A percentile compares a stretch with the other conserved stretches of the same genome.
phyloP scores from a whole-genome alignment of 2,329 filamentous ascomycete genomes.

The Dactylellina sp. region DNA sequence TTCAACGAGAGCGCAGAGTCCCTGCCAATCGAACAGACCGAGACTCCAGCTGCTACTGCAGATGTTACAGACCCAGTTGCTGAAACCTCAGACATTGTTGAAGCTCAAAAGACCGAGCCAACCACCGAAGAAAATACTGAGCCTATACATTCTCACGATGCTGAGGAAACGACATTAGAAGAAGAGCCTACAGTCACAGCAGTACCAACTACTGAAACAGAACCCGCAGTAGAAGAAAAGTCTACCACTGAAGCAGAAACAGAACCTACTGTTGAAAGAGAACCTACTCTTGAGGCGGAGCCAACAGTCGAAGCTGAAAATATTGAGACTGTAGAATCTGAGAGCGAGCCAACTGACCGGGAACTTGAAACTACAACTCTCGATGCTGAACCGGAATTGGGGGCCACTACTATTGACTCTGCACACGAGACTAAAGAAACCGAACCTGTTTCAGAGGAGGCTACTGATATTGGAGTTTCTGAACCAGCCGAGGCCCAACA shows the following conservation, averaged over 20 bases:
- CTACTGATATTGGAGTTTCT: constrained; percentile 1
- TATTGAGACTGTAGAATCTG: neutral
- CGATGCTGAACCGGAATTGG: neutral
- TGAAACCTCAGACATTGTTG: neutral
- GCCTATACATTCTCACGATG: neutral
- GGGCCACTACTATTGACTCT: neutral
- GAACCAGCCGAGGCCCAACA: constrained; percentile 12
- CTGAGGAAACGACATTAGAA: constrained; percentile 6
- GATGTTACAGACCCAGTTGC: constrained; percentile 12
- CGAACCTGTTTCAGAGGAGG: neutral
- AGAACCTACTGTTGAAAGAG: neutral
- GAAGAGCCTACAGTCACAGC: neutral
- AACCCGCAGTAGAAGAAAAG: neutral
- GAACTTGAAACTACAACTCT: neutral
- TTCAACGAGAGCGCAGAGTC: constrained; percentile 37
- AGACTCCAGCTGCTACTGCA: constrained; percentile 28
- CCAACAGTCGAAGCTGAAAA: neutral
- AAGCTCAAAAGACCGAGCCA: constrained; percentile 10
- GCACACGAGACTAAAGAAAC: constrained; percentile 7
- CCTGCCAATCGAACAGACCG: constrained; percentile 37
- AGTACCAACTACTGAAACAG: neutral
- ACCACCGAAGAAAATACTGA: constrained; percentile 7
- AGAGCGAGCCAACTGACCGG: neutral
- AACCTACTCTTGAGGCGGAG: neutral
- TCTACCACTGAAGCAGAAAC: constrained; percentile 17